Conservation (phyloP, 1,139 yeast species). For the Zygosaccharomyces pseudobailii region DNA sequence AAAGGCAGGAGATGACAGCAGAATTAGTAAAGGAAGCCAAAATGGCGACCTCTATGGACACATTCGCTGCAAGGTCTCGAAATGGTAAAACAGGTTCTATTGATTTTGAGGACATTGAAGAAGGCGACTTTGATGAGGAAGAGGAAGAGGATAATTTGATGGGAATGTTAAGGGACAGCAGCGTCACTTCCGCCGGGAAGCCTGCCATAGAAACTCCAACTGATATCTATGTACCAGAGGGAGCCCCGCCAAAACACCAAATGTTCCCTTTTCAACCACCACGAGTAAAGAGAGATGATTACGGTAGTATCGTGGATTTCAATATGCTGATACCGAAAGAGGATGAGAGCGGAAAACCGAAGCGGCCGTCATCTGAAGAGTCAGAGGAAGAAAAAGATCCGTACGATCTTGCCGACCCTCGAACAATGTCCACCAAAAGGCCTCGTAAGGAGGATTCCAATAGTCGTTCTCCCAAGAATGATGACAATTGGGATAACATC, state of each 20-base stretch:
- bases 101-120: constrained; percentile 14
- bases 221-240: constrained; percentile 61
- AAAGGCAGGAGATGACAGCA: constrained; percentile 30
- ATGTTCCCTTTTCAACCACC: constrained; percentile 71
- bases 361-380: constrained; percentile 14
- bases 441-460: constrained; percentile 11
- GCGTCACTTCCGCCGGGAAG: constrained; percentile 13
- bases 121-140: constrained; percentile 28
- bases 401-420: constrained; percentile 20
- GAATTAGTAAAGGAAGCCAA: constrained; percentile 18
- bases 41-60: constrained; percentile 11
- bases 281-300: constrained; percentile 69
- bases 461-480: constrained; percentile 20
- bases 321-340: constrained; percentile 43
- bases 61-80: constrained; percentile 9
- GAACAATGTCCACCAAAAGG: constrained; percentile 18
- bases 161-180: constrained; percentile 16
- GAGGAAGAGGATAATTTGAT: constrained; percentile 30
- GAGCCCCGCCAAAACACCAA: constrained; percentile 56
- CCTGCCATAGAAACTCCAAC: constrained; percentile 30
- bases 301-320: constrained; percentile 73
- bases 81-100: constrained; percentile 5
- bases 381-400: constrained; percentile 30
- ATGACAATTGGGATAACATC: constrained; percentile 38
- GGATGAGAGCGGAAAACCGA: constrained; percentile 41